phyloP scores from a whole-genome alignment of 768 basidiomycete species.

The Albatrellus ellisii region DNA sequence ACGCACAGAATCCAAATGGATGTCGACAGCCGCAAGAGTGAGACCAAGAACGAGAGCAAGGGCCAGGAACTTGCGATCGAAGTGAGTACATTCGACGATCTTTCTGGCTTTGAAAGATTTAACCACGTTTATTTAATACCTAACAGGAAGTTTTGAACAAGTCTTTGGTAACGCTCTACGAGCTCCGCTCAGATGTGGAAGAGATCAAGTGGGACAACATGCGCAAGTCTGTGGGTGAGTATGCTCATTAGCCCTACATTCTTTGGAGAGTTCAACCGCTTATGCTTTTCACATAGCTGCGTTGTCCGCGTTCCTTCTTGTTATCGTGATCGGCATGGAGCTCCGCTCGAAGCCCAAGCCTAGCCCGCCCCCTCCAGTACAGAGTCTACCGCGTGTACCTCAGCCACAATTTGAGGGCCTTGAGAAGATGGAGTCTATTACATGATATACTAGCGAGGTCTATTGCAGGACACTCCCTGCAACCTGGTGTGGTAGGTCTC shows the following conservation, averaged over 20 bases:
- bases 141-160: slow-evolving; percentile 63
- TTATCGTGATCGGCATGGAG: slow-evolving; percentile 62
- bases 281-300: slow-evolving; percentile 30
- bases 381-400: slow-evolving; percentile 1
- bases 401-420: slow-evolving; percentile 1
- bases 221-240: slow-evolving; percentile 67
- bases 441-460: slow-evolving; percentile 14
- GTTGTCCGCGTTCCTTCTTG: slow-evolving; percentile 50
- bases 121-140: not conserved
- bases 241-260: not conserved
- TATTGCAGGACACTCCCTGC: too few species aligned
- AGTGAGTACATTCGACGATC: slow-evolving; percentile 27
- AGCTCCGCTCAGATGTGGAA: slow-evolving; percentile 70
- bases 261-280: not conserved
- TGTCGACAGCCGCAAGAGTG: slow-evolving; percentile 85
- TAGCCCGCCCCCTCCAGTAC: slow-evolving; percentile 18
- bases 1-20: slow-evolving; percentile 83
- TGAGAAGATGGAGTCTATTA: slow-evolving; percentile 5
- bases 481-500: too few species aligned
- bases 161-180: slow-evolving; percentile 58
- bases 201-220: slow-evolving; percentile 86
- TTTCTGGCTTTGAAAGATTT: not conserved
- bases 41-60: slow-evolving; percentile 75
- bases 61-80: slow-evolving; percentile 76
- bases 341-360: slow-evolving; percentile 32